Base-by-base conservation (phyloP, 2,329 filamentous ascomycete genomes). In the Triangularia verruculosa region DNA sequence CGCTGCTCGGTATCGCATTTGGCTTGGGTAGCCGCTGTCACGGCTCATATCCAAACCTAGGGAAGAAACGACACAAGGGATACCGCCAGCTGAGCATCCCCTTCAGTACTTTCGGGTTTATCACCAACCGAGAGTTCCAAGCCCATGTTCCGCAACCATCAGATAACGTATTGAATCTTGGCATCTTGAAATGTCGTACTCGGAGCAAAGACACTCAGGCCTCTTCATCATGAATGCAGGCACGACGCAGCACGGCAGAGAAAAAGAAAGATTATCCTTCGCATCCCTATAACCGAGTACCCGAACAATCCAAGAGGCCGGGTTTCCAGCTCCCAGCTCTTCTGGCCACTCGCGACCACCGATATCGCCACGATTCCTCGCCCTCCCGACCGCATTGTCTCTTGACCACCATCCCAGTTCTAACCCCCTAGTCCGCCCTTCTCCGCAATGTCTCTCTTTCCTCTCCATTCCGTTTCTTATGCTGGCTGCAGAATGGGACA, bases 401-500 rank as follows among this genome's bases (percentile, higher is more conserved):
- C 39, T 47, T 17, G 39, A 47, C 39, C 5, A 1, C 39, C 39
- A 47, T 12, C 39, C 39, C 15, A 17, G 34, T 47, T 47, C 39
- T 17, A 47, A 12, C 39, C 7, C n/a, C 20, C 39, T 47, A 17
- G n/a, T 17, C 39, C 39, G n/a, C 39, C 34, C n/a, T 13, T 15
- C 39, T 47, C 39, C 39, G 17, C 39, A 47, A 47, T 47, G 39
- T 47, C 39, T 47, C 39, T 47, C n/a, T 47, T 47, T 20, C 20
- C 20, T 47, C 39, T 47, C 39, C 39, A 47, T 47, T 47, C 39
- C 39, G 39, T 47, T 22, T 56, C 8, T 34, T 61, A 39, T 47
- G 63, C 54, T 43, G 39, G 34, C 39, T 39, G 32, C 56, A 17
- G 52, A 67, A 67, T 56, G 64, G 61, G 25, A 65, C 52, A 47